Base-by-base conservation (phyloP, 208 protist genomes). In the Trypanosoma theileri region DNA sequence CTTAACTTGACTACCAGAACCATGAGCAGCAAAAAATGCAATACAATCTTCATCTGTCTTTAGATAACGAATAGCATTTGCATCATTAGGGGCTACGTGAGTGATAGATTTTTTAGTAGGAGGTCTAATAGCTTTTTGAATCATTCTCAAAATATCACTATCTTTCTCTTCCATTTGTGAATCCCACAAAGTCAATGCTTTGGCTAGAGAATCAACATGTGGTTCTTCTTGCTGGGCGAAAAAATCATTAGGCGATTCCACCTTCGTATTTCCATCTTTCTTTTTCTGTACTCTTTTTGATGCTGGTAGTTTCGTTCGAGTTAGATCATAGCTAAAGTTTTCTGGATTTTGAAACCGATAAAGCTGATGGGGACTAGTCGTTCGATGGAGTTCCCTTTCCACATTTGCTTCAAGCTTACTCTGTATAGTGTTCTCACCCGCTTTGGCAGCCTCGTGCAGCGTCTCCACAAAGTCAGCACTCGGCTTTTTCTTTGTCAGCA, bases 21-120 rank as follows among this genome's bases (percentile, higher is more conserved):
- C 92, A 71, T 94, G 75, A 22, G 88, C 81, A 10, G 93, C 92
- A 79, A 98, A 98, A 74, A 98, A 98, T 10, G 94, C 84, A 60
- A 98, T 87, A 35, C 86, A 93, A 57, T 98, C 95, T 65, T 98
- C 93, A 40, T 84, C 94, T 16, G 88, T 98, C 41, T 91, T 80
- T 41, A 98, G 75, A 13, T 68, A 69, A n/a, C 71, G 66, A 48
- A 97, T 86, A 45, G 93, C 66, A 0, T 53, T 71, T 67, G 88
- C 84, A 66, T 98, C 94, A 55, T 97, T 81, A 14, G 94, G 94
- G 17, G 94, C 94, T 1, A 92, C 89, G 54, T 82, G 73, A 13
- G 80, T 67, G 28, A 74, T 61, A 31, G 63, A 70, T n/a, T 70
- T 75, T 35, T 80, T 79, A 28, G 69, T 79, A 26, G 91, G 86